Conservation (phyloP, 192 early-diverging fungal genomes). For the Backusella liffmaniae region DNA sequence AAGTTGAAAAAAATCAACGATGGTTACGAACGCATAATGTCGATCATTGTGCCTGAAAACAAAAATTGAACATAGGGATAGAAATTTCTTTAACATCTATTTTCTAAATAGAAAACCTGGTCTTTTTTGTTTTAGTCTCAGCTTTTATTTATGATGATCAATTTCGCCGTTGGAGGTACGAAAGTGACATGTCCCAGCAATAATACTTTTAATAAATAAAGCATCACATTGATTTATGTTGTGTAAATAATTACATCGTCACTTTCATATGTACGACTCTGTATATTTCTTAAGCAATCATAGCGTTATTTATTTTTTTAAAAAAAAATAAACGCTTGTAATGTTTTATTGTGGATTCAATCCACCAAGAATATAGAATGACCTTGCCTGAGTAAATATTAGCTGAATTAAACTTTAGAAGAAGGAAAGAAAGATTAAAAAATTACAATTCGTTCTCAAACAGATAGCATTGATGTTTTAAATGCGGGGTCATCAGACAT, state of each 20-base stretch:
- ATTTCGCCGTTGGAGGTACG: not conserved
- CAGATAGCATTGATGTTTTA: not conserved
- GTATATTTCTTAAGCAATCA: not conserved
- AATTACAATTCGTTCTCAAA: too few species aligned
- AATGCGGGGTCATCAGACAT: not conserved
- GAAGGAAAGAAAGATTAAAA: too few species aligned
- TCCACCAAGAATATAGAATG: too few species aligned
- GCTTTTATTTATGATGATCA: not conserved
- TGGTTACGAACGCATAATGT: not conserved
- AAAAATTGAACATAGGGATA: not conserved
- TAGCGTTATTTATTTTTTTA: not conserved
- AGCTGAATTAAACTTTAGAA: too few species aligned
- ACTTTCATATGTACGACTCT: not conserved
- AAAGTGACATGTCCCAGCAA: not conserved
- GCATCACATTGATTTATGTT: not conserved
- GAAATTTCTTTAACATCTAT: not conserved
- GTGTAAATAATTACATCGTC: not conserved
- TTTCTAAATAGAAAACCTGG: not conserved
- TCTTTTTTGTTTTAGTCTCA: not conserved
- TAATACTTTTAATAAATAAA: not conserved
- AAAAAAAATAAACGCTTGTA: not conserved
- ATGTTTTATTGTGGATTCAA: too few species aligned
- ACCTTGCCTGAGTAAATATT: too few species aligned
- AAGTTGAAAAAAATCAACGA: not conserved
- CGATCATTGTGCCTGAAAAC: slow-evolving; percentile 2